Base-by-base conservation (phyloP, 2,329 filamentous ascomycete genomes). In the Exophiala mesophila region DNA sequence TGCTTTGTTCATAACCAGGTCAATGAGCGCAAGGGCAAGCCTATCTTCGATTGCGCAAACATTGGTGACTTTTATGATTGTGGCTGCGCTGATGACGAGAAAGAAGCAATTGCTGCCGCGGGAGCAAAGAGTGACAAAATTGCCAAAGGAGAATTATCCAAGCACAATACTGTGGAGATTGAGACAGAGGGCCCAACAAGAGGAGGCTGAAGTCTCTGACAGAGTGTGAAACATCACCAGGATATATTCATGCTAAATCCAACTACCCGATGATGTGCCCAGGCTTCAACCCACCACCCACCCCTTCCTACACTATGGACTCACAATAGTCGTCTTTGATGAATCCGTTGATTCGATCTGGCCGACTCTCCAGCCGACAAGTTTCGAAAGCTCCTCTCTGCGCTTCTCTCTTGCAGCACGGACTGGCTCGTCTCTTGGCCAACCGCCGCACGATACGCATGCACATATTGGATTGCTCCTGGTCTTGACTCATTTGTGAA, bases 41-140 rank as follows among this genome's bases (percentile, higher is more conserved):
- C 72, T 4, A 59, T 75, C 16, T 83, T 82, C 56, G 77, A 82
- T 59, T 83, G 79, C 60, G 71, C 70, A 30, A 75, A 81, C 26
- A 77, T 83, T 44, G 79, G 78, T 2, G 77, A 80, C 44, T 80
- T 80, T 50, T 83, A 83, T 57, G 78, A 83, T 56, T 83, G 79
- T 55, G 79, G 78, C 21, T 82, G 79, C 58, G 74, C 70, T 17
- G 75, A 77, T 19, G 75, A 79, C 39, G 71, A 72, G 36, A 63
- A 66, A 24, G 62, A 57, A 13, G 56, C 36, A 7, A 52, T 51
- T 26, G 26, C 43, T 12, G 39, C 45, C 6, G 47, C 49, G 7
- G 54, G 46, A 21, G 45, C 36, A 5, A 47, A 50, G 20, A 52
- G 42, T 28, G 47, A 44, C 19, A 30, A 31, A 15, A 39, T 52